These are phyloP conservation scores for Leersia perrieri DNA, from an alignment of 176 grass and related monocot genomes.

Conservation along the genomic window DNA sequence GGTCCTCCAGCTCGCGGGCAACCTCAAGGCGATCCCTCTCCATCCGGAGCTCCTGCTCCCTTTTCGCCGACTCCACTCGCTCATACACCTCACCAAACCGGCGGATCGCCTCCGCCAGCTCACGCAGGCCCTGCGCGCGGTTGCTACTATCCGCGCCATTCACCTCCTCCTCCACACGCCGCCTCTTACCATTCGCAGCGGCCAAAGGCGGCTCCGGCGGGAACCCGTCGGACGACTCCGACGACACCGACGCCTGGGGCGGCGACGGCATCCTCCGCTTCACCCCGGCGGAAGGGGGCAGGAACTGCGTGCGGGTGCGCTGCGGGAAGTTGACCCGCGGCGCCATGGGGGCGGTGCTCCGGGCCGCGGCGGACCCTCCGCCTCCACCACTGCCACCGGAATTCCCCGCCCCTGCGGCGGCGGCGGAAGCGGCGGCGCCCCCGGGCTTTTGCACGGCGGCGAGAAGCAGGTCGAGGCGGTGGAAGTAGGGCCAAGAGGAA, in stretches of 20 bases:
- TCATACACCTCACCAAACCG: constrained; percentile 73
- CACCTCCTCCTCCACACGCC: constrained; percentile 7
- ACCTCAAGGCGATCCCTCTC: constrained; percentile 72
- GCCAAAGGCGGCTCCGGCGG: constrained; percentile 52
- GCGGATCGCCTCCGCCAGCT: constrained; percentile 61
- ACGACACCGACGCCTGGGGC: constrained; percentile 42
- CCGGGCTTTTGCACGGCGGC: constrained; percentile 46
- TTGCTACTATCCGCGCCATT: constrained; percentile 27
- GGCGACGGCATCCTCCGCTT: constrained; percentile 48
- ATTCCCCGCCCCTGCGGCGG: not conserved
- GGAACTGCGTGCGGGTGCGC: constrained; percentile 52
- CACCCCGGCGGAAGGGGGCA: not conserved
- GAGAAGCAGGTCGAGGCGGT: constrained; percentile 77
- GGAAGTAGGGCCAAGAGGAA: constrained; percentile 72
- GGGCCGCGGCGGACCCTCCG: too few species aligned
- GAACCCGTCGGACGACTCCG: constrained; percentile 85
- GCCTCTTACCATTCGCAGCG: constrained; percentile 57
- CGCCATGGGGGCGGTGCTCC: constrained; percentile 26
- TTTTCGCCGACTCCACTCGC: constrained; percentile 67
- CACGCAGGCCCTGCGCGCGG: constrained; percentile 44
- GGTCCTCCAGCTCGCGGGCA: constrained; percentile 59
- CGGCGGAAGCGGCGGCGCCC: not conserved
- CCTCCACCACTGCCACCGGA: too few species aligned
- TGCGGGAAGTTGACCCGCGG: constrained; percentile 65
- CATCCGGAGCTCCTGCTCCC: constrained; percentile 75